Conservation (phyloP, 1,284 basidiomycete genomes). For the Microbotryum lychnidis-dioicae region DNA sequence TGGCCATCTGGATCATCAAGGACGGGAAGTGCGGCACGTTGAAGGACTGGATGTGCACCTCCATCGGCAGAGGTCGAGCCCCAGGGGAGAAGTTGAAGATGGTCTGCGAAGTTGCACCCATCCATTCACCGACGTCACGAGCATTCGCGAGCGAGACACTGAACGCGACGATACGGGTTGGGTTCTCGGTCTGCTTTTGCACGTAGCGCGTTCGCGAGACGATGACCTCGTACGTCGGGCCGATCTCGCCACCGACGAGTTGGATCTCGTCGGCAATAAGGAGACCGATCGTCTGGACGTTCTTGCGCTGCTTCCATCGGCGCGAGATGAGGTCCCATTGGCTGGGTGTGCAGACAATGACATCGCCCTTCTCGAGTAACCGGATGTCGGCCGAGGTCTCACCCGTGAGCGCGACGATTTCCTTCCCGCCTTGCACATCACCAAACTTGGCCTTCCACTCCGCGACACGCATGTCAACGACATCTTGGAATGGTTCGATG, state of each 20-base stretch:
- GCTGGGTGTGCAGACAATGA: slow-evolving; percentile 84
- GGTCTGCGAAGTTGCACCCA: slow-evolving; percentile 82
- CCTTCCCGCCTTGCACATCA: slow-evolving; percentile 74
- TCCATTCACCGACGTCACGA: slow-evolving; percentile 93
- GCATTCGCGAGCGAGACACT: slow-evolving; percentile 94
- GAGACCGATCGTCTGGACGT: slow-evolving; percentile 85
- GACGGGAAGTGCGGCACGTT: slow-evolving; percentile 94
- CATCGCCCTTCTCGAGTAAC: slow-evolving; percentile 77
- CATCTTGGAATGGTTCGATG: slow-evolving; percentile 92
- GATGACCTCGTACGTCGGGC: slow-evolving; percentile 91
- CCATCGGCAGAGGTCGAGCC: slow-evolving; percentile 89
- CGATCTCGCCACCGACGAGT: slow-evolving; percentile 76
- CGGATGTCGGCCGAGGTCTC: slow-evolving; percentile 91
- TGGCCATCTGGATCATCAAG: slow-evolving; percentile 98
- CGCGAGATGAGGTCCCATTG: slow-evolving; percentile 97
- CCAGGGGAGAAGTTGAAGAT: slow-evolving; percentile 98
- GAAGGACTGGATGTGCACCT: slow-evolving; percentile 94
- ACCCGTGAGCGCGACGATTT: slow-evolving; percentile 84
- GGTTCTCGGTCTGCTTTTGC: slow-evolving; percentile 83
- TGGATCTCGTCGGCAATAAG: slow-evolving; percentile 95
- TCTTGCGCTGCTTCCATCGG: slow-evolving; percentile 92
- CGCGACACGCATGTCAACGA: slow-evolving; percentile 80
- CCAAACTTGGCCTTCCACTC: slow-evolving; percentile 88
- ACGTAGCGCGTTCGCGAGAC: slow-evolving; percentile 92
- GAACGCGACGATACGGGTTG: slow-evolving; percentile 87